phyloP scores from a whole-genome alignment of 441 rosid species.

The Rhodomyrtus psidioides region DNA sequence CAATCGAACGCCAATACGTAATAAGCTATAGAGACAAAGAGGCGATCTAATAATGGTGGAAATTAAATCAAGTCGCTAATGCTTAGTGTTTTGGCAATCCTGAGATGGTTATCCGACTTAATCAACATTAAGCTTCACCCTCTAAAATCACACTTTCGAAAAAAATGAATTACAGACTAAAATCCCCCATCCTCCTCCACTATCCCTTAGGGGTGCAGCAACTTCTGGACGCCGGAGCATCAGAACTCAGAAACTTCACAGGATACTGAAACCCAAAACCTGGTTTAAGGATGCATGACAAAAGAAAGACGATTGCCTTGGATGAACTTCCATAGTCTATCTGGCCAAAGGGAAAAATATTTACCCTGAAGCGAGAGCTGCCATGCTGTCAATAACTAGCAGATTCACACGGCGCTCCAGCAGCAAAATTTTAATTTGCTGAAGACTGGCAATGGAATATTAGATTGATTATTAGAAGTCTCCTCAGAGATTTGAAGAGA shows the following conservation, averaged over 20 bases:
- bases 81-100: background rate
- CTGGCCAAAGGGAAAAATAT: background rate
- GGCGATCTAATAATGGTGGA: background rate
- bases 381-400: conserved; percentile 85
- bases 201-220: background rate
- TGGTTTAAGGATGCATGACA: background rate
- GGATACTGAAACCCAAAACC: background rate
- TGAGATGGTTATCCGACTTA: background rate
- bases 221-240: background rate
- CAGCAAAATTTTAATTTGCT: conserved; percentile 69
- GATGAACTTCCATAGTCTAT: background rate
- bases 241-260: background rate
- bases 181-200: background rate
- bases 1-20: background rate
- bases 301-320: background rate
- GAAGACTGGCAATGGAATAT: conserved; percentile 37
- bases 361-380: conserved; percentile 82
- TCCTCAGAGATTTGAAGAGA: background rate
- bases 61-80: background rate
- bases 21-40: background rate
- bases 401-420: conserved; percentile 71
- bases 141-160: background rate
- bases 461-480: background rate
- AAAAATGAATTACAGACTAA: background rate
- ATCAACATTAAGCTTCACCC: background rate